These are phyloP conservation scores for Agaricus bisporus DNA, from an alignment of 768 basidiomycete genomes.

Conservation along the genomic window DNA sequence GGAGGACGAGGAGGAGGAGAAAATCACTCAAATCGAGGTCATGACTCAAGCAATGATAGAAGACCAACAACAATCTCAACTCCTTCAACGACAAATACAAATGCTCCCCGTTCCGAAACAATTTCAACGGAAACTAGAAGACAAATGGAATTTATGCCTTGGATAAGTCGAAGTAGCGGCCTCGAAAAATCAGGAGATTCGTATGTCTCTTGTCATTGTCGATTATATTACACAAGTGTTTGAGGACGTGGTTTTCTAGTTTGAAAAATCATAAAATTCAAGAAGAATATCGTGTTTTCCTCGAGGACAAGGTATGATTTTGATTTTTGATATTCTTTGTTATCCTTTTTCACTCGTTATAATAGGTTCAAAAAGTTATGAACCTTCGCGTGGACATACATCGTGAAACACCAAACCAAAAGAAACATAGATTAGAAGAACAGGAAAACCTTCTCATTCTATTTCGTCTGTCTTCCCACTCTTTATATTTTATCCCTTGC, in stretches of 20 bases:
- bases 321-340: not conserved
- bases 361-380: conserved; percentile 47
- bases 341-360: not conserved
- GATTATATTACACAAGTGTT: conserved; percentile 17
- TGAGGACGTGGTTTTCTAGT: no score
- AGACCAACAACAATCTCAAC: not conserved
- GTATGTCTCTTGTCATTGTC: conserved; percentile 37
- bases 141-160: conserved; percentile 62
- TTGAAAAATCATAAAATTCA: conserved; percentile 55
- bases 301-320: conserved; percentile 55
- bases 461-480: conserved; percentile 48
- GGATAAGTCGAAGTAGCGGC: conserved; percentile 73
- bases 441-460: conserved; percentile 68
- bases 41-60: conserved; percentile 6
- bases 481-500: conserved; percentile 3
- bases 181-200: conserved; percentile 68
- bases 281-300: conserved; percentile 60
- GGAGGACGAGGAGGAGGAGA: not conserved
- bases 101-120: not conserved
- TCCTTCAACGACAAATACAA: not conserved
- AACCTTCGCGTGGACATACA: conserved; percentile 24
- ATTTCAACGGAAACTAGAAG: conserved; percentile 13
- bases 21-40: not conserved
- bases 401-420: conserved; percentile 26
- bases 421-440: conserved; percentile 39